Base-by-base conservation (phyloP, 2,329 filamentous ascomycete genomes). In the Talaromyces sp. region DNA sequence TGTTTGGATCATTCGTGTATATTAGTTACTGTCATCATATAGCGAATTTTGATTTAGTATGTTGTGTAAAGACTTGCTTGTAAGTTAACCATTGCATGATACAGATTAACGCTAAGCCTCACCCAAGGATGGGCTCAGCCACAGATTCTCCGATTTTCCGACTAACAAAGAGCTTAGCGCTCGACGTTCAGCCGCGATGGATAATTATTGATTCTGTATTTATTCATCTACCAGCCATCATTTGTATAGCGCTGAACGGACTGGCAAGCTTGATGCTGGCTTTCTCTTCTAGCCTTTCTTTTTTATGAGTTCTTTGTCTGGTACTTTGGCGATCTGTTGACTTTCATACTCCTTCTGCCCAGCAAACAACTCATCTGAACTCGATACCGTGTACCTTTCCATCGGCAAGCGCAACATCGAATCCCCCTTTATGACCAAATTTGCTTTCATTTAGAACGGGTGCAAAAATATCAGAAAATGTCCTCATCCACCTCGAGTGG, bases 121-220 rank as follows among this genome's bases (percentile, higher is more conserved):
- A 13, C 22, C 36, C n/a, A n/a, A n/a, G n/a, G 21, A 28, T 39
- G 21, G 25, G 54, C 54, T 57, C 43, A 52, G 55, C 46, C 45
- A 57, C 52, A 59, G 41, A 40, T 33, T 56, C n/a, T n/a, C 53
- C 28, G 41, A 33, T 31, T 21, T 56, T 56, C 41, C 53, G 39
- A 45, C 45, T 28, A 28, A 28, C 28, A 35, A 35, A 35, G 13
- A 22, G n/a, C 9, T 48, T 35, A 35, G 45, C 45, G 45, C n/a
- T 48, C 45, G 25, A 22, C 25, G 25, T 46, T 46, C 15, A 46
- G 45, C 45, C 45, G 45, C 17, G 17, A 33, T 33, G 41, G 33
- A 11, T 19, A 48, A 48, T 48, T 33, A 35, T 48, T 28, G 40
- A 45, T 45, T n/a, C n/a, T n/a, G n/a, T n/a, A n/a, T n/a, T n/a